Conservation (phyloP, 306 rosid species). For the Inga oerstediana region DNA sequence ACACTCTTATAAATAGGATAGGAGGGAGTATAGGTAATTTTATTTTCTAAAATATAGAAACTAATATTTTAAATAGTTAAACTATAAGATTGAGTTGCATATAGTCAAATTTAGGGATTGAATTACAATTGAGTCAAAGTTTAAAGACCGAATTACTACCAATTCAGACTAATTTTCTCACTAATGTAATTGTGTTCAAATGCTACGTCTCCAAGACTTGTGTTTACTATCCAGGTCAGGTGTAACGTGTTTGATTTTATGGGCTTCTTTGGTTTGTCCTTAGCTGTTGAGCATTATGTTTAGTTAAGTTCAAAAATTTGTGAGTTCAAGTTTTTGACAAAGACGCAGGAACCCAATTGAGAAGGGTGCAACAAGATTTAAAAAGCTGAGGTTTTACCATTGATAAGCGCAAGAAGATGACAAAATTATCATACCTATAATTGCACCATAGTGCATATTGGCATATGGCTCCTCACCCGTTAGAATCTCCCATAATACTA, state of each 20-base stretch:
- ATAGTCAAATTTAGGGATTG: background rate
- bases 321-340: background rate
- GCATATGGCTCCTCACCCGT: slow-evolving; percentile 77
- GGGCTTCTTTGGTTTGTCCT: background rate
- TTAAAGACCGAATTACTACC: background rate
- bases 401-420: background rate
- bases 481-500: slow-evolving; percentile 70
- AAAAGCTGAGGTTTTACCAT: background rate
- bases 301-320: background rate
- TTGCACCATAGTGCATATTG: slow-evolving; percentile 71
- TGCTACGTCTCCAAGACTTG: background rate
- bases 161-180: background rate
- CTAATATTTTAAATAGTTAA: too few relatives aligned
- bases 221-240: background rate
- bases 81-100: too few relatives aligned
- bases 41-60: too few relatives aligned
- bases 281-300: background rate
- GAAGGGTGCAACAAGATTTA: background rate
- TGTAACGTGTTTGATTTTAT: background rate
- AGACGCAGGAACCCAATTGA: background rate
- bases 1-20: too few relatives aligned
- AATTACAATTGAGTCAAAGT: too few relatives aligned
- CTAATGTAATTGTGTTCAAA: background rate
- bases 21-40: background rate
- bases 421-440: slow-evolving; percentile 46